Conservation (phyloP, 1,284 basidiomycete genomes). For the Exsudoporus floridanus region DNA sequence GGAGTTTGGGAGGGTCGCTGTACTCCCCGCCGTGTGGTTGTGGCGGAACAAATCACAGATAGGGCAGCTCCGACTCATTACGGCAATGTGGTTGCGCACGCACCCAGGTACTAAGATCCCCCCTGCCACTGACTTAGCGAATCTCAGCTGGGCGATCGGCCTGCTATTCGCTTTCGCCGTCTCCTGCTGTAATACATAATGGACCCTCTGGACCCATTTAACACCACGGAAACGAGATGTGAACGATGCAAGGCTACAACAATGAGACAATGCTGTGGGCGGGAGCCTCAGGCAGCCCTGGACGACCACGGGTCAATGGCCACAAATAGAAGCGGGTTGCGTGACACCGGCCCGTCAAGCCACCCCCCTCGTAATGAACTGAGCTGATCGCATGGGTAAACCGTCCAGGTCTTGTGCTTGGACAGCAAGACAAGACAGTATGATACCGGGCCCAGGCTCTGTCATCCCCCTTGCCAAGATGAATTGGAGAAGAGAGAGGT, state of each 20-base stretch:
- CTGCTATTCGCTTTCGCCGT: neutral
- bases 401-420: neutral
- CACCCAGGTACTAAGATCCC: conserved; percentile 25
- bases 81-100: conserved; percentile 22
- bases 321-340: conserved; percentile 14
- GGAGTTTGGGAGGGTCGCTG: conserved; percentile 7
- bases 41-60: conserved; percentile 23
- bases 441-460: too few relatives aligned
- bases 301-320: conserved; percentile 1
- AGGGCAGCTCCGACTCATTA: conserved; percentile 24
- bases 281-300: conserved; percentile 14
- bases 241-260: neutral
- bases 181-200: conserved; percentile 17
- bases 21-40: neutral
- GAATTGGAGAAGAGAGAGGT: neutral
- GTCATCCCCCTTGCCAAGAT: too few relatives aligned
- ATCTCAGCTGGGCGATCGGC: conserved; percentile 26
- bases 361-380: conserved; percentile 27
- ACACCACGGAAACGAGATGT: conserved; percentile 3
- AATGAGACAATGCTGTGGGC: conserved; percentile 2
- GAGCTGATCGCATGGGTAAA: conserved; percentile 21
- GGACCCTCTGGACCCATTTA: neutral
- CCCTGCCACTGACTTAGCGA: conserved; percentile 16
- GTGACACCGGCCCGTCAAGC: conserved; percentile 22
- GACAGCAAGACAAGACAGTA: too few relatives aligned